Evolutionary conservation across 495 filamentous ascomycete genomes (phyloP).

Genomic region (Aspergillus steynii): DNA sequence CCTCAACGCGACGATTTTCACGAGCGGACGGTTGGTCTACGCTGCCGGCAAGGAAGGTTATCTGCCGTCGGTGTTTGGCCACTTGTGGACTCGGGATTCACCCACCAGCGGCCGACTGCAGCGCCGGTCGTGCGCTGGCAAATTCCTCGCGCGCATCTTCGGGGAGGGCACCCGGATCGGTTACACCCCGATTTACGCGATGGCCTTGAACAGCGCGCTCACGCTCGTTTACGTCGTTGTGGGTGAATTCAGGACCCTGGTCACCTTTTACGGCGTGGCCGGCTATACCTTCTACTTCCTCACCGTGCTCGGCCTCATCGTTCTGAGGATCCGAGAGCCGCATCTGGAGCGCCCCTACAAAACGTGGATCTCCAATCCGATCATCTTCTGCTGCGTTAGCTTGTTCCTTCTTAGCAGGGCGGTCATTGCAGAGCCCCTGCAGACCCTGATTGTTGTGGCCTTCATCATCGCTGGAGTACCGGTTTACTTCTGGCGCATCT

Average conservation of each 20-base stretch:
- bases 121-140: constrained; percentile 58
- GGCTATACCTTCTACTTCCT: constrained; percentile 97
- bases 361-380: constrained; percentile 95
- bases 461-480: constrained; percentile 84
- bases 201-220: constrained; percentile 73
- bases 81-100: constrained; percentile 67
- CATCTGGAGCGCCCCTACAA: constrained; percentile 84
- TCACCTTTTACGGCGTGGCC: constrained; percentile 96
- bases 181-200: constrained; percentile 87
- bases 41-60: constrained; percentile 95
- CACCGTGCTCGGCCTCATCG: constrained; percentile 89
- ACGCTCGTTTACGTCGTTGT: constrained; percentile 75
- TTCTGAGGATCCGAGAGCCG: constrained; percentile 87
- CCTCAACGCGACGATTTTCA: constrained; percentile 93
- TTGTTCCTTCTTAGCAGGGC: constrained; percentile 86
- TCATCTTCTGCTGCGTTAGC: constrained; percentile 97
- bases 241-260: constrained; percentile 86
- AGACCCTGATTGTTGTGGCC: constrained; percentile 79
- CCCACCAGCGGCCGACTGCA: constrained; percentile 47
- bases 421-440: constrained; percentile 84
- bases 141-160: constrained; percentile 55
- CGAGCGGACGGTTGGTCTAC: constrained; percentile 87
- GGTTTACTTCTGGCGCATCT: constrained; percentile 84
- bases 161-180: constrained; percentile 62
- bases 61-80: constrained; percentile 79